Evolutionary conservation across 2,329 filamentous ascomycete species (phyloP).

Genomic region (Cryphonectria japonica): DNA sequence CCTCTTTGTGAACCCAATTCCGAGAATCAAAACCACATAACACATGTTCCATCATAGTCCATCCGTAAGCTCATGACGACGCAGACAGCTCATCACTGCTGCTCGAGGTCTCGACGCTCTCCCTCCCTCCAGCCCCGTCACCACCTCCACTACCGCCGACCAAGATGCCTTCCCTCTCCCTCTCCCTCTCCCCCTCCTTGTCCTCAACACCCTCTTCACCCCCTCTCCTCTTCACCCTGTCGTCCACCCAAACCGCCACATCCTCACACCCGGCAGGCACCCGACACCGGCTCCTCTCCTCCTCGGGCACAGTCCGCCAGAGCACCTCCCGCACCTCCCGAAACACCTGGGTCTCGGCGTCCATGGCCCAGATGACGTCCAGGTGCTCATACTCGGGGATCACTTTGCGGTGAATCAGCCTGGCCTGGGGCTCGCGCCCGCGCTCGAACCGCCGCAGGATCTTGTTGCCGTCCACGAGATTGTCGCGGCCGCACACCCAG

Average conservation of each 20-base stretch:
- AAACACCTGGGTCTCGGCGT: conserved; percentile 81
- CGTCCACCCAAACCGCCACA: conserved; percentile 45
- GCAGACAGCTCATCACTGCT: conserved; percentile 27
- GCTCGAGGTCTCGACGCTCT: conserved; percentile 26
- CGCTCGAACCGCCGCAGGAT: conserved; percentile 75
- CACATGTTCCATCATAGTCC: background rate
- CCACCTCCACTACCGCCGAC: background rate
- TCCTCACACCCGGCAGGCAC: conserved; percentile 67
- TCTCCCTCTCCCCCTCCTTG: conserved; percentile 31
- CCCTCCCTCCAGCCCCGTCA: background rate
- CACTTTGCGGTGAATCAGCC: conserved; percentile 78
- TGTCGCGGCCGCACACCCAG: conserved; percentile 84
- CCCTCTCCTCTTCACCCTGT: conserved; percentile 25
- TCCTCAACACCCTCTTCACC: conserved; percentile 30
- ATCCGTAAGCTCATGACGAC: conserved; percentile 15
- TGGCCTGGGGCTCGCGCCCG: conserved; percentile 79
- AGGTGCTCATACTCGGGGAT: conserved; percentile 91
- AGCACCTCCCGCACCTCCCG: conserved; percentile 78
- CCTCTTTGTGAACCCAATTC: background rate
- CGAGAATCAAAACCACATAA: background rate
- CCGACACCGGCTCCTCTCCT: conserved; percentile 58
- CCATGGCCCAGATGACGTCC: conserved; percentile 94
- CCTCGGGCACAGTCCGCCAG: conserved; percentile 72
- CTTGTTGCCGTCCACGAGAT: conserved; percentile 79
- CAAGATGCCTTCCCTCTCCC: conserved; percentile 35